Evolutionary conservation across 768 basidiomycete species (phyloP), one percentile per base, ranked within the genome.

Genomic region (Glaciozyma martinii): DNA sequence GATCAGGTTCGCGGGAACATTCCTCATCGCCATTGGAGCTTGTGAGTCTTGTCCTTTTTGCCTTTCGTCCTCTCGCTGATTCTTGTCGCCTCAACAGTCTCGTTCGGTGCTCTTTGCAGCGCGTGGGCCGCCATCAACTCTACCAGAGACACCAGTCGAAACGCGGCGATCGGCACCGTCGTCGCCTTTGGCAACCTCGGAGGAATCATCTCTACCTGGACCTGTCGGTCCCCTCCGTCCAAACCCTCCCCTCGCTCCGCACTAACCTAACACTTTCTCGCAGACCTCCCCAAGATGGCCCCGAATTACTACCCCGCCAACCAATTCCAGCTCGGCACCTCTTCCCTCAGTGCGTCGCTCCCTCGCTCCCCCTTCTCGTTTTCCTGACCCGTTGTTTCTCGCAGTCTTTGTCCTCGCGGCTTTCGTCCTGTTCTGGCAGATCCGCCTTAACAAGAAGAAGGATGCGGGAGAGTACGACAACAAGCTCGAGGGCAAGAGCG

Each of bases 101-200:
- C 46, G 25, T 68, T 67, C 65, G 70, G 59, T 30, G 59, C 59
- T 46, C 30, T 68, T 33, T 68, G 64, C 43, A 73, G 63, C 19
- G 65, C 70, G 1, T 70, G 67, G 63, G 62, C 62, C 3, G 60
- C 66, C 1, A 65, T 66, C 43, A 75, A 75, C 59, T 54, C 29
- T 1, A 54, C 70, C 6, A 59, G 54, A 5, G 72, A 74, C 53
- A 66, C 71, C 1, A 68, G 61, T 0, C 56, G 74, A 3, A 66
- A 70, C 0, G 59, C 60, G 0, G 68, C 69, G 5, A 61, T 74
- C 29, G 73, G 66, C 3, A 55, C 50, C 18, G 66, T 59, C 44
- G 72, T 72, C n/a, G 60, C 71, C 61, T n/a, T 60, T 6, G 72
- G 74, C 19, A 72, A 70, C 54, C n/a, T 66, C 30, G 73, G 73